These are phyloP conservation scores for Leccinum variicolor DNA, from an alignment of 768 basidiomycete species.

Conservation along the genomic window DNA sequence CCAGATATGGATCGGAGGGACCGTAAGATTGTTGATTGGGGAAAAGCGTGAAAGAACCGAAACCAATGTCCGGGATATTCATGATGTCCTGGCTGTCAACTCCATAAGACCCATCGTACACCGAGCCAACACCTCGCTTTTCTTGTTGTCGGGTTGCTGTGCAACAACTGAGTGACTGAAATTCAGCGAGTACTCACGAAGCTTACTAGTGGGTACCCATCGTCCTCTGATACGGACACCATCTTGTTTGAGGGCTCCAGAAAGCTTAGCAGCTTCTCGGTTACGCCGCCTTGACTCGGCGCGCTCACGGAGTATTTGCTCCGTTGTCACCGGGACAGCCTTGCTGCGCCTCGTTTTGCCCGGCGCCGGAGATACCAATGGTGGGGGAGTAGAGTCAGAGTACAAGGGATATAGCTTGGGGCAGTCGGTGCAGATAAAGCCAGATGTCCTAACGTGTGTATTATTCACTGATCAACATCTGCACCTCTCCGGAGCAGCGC, in stretches of 20 bases:
- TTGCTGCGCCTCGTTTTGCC: slow-evolving; percentile 36
- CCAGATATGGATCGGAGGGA: slow-evolving; percentile 43
- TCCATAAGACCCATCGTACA: slow-evolving; percentile 60
- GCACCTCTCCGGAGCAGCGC: not conserved
- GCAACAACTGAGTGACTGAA: not conserved
- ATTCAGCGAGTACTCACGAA: not conserved
- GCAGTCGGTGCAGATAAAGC: slow-evolving; percentile 58
- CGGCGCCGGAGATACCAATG: slow-evolving; percentile 41
- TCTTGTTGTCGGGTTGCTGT: slow-evolving; percentile 48
- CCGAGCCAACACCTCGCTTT: slow-evolving; percentile 42
- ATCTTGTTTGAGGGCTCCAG: slow-evolving; percentile 31
- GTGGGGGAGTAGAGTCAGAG: slow-evolving; percentile 24
- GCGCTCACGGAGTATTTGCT: slow-evolving; percentile 46
- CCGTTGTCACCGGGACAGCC: slow-evolving; percentile 43
- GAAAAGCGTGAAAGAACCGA: slow-evolving; percentile 61
- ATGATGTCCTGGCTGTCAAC: slow-evolving; percentile 66
- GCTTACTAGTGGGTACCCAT: slow-evolving; percentile 54
- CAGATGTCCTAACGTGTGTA: slow-evolving; percentile 40
- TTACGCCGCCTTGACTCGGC: slow-evolving; percentile 46
- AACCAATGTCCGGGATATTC: slow-evolving; percentile 54
- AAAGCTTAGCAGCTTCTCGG: slow-evolving; percentile 33
- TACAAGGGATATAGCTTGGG: slow-evolving; percentile 48
- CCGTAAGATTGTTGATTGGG: slow-evolving; percentile 64
- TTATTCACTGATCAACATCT: not conserved
- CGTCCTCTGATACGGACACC: slow-evolving; percentile 55